Percentiles rank a stretch among this genome's conserved stretches.
These are phyloP conservation scores for Macrolepiota albuminosa DNA, from an alignment of 768 basidiomycete genomes.

Conservation along the genomic window DNA sequence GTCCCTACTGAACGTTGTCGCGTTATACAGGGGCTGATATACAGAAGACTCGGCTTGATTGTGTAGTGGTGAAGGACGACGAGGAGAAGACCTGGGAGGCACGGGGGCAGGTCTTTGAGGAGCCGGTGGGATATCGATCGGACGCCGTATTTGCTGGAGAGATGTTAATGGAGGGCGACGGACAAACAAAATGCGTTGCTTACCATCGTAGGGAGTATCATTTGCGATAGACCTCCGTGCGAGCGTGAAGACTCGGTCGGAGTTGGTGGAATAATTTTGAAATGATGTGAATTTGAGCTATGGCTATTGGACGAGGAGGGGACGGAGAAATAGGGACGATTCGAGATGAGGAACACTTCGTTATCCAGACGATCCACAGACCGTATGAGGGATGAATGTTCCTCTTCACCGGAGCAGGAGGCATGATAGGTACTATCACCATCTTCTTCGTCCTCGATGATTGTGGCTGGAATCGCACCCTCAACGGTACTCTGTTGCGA, in stretches of 20 bases:
- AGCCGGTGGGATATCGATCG: conserved; percentile 12
- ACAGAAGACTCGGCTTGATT: neutral
- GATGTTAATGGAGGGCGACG: neutral
- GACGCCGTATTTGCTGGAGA: conserved; percentile 1
- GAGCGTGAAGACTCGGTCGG: conserved; percentile 15
- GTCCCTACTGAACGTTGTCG: neutral
- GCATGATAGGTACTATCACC: neutral
- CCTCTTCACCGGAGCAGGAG: conserved; percentile 5
- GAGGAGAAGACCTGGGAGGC: conserved; percentile 7
- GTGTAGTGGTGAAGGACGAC: neutral
- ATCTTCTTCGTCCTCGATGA: conserved; percentile 15
- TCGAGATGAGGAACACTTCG: conserved; percentile 16
- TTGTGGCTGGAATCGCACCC: conserved; percentile 10
- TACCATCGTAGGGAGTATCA: neutral
- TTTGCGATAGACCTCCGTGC: neutral
- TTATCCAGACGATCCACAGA: conserved; percentile 8
- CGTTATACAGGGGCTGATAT: neutral
- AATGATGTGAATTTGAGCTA: conserved; percentile 13
- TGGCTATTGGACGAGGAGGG: conserved; percentile 10
- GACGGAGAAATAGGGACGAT: conserved; percentile 7
- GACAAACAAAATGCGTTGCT: neutral
- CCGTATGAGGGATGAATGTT: conserved; percentile 13
- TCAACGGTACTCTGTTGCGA: conserved; percentile 3
- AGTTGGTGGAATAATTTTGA: conserved; percentile 18
- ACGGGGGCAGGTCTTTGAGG: conserved; percentile 13